phyloP scores from a whole-genome alignment of 2,329 filamentous ascomycete genomes.

The Fusarium setosum region DNA sequence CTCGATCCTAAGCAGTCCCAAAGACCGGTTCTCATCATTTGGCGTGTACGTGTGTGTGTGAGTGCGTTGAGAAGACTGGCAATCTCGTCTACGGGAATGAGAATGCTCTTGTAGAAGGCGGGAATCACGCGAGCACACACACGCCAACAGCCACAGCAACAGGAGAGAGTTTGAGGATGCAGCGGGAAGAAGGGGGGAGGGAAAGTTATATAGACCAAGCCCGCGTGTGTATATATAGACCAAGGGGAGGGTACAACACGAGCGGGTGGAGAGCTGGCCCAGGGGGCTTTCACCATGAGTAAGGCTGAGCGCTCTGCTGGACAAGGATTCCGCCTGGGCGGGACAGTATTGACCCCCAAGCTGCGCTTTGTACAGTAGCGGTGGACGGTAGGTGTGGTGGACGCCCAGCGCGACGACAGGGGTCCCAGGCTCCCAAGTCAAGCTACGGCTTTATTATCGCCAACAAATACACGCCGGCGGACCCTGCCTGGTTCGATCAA shows the following conservation, averaged over 20 bases:
- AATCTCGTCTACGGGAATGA: slow-evolving; percentile 37
- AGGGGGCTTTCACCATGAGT: slow-evolving; percentile 35
- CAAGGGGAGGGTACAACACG: slow-evolving; percentile 32
- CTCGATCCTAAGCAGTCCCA: slow-evolving; percentile 34
- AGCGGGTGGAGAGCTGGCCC: slow-evolving; percentile 32
- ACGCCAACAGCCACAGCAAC: slow-evolving; percentile 33
- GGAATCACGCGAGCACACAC: slow-evolving; percentile 43
- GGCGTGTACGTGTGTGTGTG: slow-evolving; percentile 27
- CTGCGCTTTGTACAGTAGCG: slow-evolving; percentile 26
- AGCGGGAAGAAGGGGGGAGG: slow-evolving; percentile 21
- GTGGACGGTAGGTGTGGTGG: slow-evolving; percentile 41
- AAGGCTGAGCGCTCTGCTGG: slow-evolving; percentile 42
- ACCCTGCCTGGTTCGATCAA: slow-evolving; percentile 24
- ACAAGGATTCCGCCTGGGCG: slow-evolving; percentile 35
- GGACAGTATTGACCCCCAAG: slow-evolving; percentile 26
- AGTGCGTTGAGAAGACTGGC: slow-evolving; percentile 10
- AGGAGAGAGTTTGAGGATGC: slow-evolving; percentile 29
- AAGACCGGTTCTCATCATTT: slow-evolving; percentile 38
- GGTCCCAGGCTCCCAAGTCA: slow-evolving; percentile 32
- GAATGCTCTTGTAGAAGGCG: slow-evolving; percentile 21
- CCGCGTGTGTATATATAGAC: slow-evolving; percentile 36
- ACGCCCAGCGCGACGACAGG: slow-evolving; percentile 34
- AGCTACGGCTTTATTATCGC: slow-evolving; percentile 38
- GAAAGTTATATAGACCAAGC: slow-evolving; percentile 41
- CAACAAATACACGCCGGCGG: slow-evolving; percentile 35